Evolutionary conservation across 2,329 filamentous ascomycete species (phyloP), one percentile per base, ranked within the genome.

Genomic region (Apiospora rasikravindrae): DNA sequence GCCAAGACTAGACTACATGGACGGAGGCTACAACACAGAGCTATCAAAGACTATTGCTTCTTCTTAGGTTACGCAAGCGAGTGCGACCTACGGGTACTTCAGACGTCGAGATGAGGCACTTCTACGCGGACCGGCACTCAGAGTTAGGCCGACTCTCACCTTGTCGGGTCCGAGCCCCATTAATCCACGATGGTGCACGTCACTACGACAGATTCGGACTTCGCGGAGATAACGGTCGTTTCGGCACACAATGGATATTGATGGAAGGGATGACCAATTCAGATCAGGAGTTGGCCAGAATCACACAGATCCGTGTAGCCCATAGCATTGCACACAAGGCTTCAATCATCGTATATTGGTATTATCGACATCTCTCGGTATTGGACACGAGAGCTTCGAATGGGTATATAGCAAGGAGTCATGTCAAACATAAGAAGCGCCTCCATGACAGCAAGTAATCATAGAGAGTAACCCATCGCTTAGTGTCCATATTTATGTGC

Each of bases 141-240:
- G 57, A 64, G 33, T 64, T 64, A n/a, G 57, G 22, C 57, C 57
- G 57, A 64, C 57, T 64, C 57, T 64, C 10, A 24, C 19, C 57
- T 64, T 22, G 8, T 22, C 51, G 53, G 53, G 37, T 16, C 49
- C 49, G 49, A 53, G 49, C 49, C 49, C 49, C 49, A 61, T 37
- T 22, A 61, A 61, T 19, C 51, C 26, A 8, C 13, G 7, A 57
- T 33, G 51, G 14, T 19, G 51, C 26, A 16, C 26, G 51, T 29
- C 51, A 57, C 51, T 19, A 57, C 10, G 11, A 2, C 2, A 51
- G n/a, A 24, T 13, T 19, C 57, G 57, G 57, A 64, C 29, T 40
- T 64, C 10, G 22, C 57, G 57, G 57, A 64, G 57, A 64, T 64
- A 64, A 37, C 57, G 22, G 26, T 8, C 24, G 29, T 19, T 8